Conservation (phyloP, 2,329 filamentous ascomycete genomes). For the Alternaria dauci region DNA sequence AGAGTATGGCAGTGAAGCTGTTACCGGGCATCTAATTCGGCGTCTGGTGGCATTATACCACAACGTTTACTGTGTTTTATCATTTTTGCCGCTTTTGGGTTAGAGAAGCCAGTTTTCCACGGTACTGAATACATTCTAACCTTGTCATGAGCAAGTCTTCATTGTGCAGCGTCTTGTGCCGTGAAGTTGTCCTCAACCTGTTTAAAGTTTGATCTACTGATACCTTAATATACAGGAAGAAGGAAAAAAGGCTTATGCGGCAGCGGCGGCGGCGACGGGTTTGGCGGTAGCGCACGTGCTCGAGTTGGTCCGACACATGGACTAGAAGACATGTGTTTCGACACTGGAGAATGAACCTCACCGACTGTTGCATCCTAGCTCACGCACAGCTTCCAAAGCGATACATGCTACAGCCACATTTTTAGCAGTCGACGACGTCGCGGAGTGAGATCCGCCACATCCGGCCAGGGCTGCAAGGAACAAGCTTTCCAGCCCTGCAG, state of each 20-base stretch:
- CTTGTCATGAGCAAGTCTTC: not conserved
- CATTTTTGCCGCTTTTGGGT: constrained; percentile 15
- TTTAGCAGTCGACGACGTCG: not conserved
- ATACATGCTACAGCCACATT: constrained; percentile 9
- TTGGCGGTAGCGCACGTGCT: constrained; percentile 10
- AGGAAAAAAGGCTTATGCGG: not conserved
- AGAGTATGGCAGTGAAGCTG: constrained; percentile 14
- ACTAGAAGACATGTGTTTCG: constrained; percentile 13
- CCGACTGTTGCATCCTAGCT: not conserved
- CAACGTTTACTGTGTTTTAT: constrained; percentile 29
- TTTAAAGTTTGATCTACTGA: not conserved
- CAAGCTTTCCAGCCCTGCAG: constrained; percentile 18
- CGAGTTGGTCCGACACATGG: not conserved
- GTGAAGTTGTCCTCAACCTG: not conserved
- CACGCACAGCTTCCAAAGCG: constrained; percentile 1
- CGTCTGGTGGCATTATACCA: constrained; percentile 45
- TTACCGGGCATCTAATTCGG: constrained; percentile 29
- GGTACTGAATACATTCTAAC: not conserved
- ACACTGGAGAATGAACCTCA: constrained; percentile 1
- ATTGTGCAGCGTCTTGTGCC: not conserved
- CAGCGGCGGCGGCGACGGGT: not conserved
- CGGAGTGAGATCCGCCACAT: constrained; percentile 10
- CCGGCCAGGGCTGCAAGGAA: constrained; percentile 9
- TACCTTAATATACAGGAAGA: not conserved
- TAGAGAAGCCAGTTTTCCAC: not conserved